Base-by-base conservation (phyloP, 345 rosid species). In the Pistacia atlantica region DNA sequence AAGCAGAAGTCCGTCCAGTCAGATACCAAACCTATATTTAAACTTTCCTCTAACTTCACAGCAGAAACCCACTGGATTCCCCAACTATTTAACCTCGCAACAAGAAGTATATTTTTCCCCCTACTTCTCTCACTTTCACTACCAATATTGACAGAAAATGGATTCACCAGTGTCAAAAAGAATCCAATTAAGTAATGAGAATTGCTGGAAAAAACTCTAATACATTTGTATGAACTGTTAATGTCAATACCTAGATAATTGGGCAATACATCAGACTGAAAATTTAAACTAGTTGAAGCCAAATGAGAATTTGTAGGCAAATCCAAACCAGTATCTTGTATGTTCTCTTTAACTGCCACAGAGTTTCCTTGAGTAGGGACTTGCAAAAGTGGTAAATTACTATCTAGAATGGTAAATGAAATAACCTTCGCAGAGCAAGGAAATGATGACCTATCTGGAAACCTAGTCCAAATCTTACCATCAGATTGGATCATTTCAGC, bases 1-100 rank as follows among this genome's bases (percentile, higher is more conserved):
- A 93, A 86, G 77, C 88, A 81, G 78, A 91, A 93, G 83, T 96
- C 99, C 73, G 85, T 84, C 98, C 99, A 96, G 77, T 84, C 93
- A 48, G 72, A 68, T 62, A 75, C 48, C 28, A 77, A 83, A 65
- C 83, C 84, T 51, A 67, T 64, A 81, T 78, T 80, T 72, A 80
- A 69, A 82, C 68, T 65, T 77, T 88, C 88, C 67, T 73, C 81
- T 66, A 89, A 90, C 80, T 89, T 89, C 79, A 96, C 92, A 35
- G 79, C 79, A 72, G 97, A 96, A 80, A 88, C 88, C 97, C 97
- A 96, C 74, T 90, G 89, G 81, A 96, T 86, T 69, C 98, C 98
- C 86, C 77, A 78, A 78, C 76, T 73, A 75, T 82, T 78, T 80
- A 93, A 80, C 89, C 85, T 83, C 78, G 91, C 88, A 80, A 92